Conservation (phyloP, 768 basidiomycete species). For the Lactarius psammicola region DNA sequence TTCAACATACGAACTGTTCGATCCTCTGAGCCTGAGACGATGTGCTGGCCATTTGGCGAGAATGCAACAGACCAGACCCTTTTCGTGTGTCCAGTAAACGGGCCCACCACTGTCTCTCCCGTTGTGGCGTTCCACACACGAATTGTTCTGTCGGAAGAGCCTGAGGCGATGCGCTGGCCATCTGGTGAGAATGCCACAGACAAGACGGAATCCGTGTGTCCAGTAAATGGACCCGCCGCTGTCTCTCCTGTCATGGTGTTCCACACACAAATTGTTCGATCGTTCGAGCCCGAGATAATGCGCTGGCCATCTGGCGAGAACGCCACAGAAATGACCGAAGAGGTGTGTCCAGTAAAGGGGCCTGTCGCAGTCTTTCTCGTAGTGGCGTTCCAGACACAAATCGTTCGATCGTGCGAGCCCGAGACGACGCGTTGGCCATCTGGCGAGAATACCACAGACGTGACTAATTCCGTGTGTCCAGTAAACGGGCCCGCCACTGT, state of each 20-base stretch:
- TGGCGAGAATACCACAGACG: not conserved
- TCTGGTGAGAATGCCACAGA: not conserved
- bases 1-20: not conserved
- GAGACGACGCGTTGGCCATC: not conserved
- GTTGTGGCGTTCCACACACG: not conserved
- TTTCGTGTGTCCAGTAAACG: not conserved
- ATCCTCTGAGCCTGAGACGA: not conserved
- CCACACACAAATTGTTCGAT: not conserved
- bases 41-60: not conserved
- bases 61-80: not conserved
- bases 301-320: not conserved
- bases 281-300: not conserved
- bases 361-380: not conserved
- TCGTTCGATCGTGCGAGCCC: not conserved
- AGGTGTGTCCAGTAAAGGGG: not conserved
- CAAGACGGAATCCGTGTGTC: not conserved
- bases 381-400: not conserved
- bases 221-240: not conserved
- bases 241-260: not conserved
- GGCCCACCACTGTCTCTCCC: not conserved
- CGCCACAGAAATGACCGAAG: not conserved
- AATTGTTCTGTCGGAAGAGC: not conserved
- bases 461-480: no score
- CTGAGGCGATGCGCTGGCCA: not conserved
- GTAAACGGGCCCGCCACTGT: no score